A percentile compares a stretch with the other conserved stretches of the same genome.
Evolutionary conservation across 805 yeast genomes (phyloP).

Genomic region (Candida maesae): DNA sequence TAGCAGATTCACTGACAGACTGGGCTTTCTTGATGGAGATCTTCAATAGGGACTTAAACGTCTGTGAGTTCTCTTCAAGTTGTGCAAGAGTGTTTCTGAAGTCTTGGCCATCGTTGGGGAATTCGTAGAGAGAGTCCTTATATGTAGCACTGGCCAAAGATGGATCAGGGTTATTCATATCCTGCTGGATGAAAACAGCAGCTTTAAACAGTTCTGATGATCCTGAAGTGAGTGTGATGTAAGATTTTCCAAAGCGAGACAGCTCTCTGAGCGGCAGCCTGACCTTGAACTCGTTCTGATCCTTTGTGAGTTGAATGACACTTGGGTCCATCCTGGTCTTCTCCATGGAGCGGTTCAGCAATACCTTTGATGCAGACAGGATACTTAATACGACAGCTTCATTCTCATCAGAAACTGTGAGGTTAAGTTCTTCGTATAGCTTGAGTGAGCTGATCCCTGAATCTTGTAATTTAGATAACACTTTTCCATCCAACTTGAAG

Average conservation of each 20-base stretch:
- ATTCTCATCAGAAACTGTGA: slow-evolving; percentile 8
- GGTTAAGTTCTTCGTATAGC: no score
- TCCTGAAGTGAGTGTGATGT: slow-evolving; percentile 5
- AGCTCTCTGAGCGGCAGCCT: background rate
- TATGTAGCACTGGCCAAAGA: slow-evolving; percentile 1
- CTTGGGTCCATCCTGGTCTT: slow-evolving; percentile 13
- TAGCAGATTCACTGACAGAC: slow-evolving; percentile 17
- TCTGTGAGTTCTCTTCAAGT: slow-evolving; percentile 11
- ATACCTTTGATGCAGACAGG: slow-evolving; percentile 6
- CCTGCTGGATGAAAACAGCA: slow-evolving; percentile 1
- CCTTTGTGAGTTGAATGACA: slow-evolving; percentile 6
- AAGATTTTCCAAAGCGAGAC: slow-evolving; percentile 7
- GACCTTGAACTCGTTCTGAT: slow-evolving; percentile 5
- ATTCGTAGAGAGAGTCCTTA: slow-evolving; percentile 9
- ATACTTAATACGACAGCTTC: background rate
- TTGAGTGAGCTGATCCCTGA: no score
- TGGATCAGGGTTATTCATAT: background rate
- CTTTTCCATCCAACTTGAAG: slow-evolving; percentile 1
- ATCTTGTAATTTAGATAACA: no score
- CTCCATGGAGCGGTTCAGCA: slow-evolving; percentile 3
- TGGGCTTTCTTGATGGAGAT: slow-evolving; percentile 19
- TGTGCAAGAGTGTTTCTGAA: slow-evolving; percentile 8
- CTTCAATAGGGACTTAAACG: slow-evolving; percentile 12
- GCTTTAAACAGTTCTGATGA: slow-evolving; percentile 7
- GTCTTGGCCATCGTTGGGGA: slow-evolving; percentile 11